Percentiles rank a stretch among this genome's conserved stretches.
These are phyloP conservation scores for Madurella fahalii DNA, from an alignment of 2,329 filamentous ascomycete species.

Conservation along the genomic window DNA sequence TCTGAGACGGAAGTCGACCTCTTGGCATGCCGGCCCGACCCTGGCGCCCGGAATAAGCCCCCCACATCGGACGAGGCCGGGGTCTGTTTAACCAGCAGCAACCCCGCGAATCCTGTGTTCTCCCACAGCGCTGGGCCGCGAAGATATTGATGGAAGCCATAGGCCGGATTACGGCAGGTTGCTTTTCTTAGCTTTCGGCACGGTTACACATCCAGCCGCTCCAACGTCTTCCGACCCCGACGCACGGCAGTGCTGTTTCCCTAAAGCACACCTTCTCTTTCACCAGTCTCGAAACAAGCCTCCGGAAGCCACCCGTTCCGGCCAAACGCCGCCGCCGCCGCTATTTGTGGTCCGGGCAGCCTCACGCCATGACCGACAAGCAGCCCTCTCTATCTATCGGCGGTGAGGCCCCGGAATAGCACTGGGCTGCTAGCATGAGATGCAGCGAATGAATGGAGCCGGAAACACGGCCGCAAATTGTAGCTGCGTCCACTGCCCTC, in stretches of 20 bases:
- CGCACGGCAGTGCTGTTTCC: neutral
- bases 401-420: neutral
- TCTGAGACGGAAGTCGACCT: neutral
- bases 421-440: neutral
- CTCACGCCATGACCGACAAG: neutral
- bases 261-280: neutral
- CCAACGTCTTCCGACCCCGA: neutral
- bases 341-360: neutral
- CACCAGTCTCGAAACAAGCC: neutral
- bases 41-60: neutral
- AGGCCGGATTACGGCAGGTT: constrained; percentile 1
- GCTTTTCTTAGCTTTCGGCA: neutral
- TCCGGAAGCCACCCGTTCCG: neutral
- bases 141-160: neutral
- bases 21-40: constrained; percentile 2
- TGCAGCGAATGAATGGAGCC: neutral
- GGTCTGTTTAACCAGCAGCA: neutral
- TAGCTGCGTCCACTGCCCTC: too few relatives aligned
- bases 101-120: neutral
- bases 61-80: neutral
- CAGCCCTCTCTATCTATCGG: too few relatives aligned
- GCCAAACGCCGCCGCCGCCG: neutral
- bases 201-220: neutral
- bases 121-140: neutral
- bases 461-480: too few relatives aligned